Evolutionary conservation across 129 eudicot genomes (phyloP).

Genomic region (Helianthus annuus): DNA sequence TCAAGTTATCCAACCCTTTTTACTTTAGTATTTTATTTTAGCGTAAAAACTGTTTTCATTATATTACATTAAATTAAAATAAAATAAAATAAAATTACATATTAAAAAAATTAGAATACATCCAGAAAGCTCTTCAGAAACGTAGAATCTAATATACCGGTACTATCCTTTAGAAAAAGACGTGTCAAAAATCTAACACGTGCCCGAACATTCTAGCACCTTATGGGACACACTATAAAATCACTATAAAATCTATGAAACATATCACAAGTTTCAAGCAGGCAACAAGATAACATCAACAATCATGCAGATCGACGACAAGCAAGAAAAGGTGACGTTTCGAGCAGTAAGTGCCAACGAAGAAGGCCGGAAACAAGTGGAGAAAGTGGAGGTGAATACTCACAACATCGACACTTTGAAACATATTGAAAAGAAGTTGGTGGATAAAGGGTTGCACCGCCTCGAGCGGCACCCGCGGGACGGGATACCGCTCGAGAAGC

Average conservation of each 20-base stretch:
- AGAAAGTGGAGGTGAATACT: slow-evolving; percentile 39
- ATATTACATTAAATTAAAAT: no score
- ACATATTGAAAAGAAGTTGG: slow-evolving; percentile 57
- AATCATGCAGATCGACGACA: slow-evolving; percentile 37
- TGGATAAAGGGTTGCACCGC: slow-evolving; percentile 63
- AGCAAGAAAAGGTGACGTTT: slow-evolving; percentile 46
- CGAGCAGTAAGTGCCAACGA: slow-evolving; percentile 54
- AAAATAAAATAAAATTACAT: no score
- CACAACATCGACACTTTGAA: slow-evolving; percentile 52
- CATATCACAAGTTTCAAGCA: not conserved
- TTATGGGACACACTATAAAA: not conserved
- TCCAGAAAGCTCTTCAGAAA: not conserved
- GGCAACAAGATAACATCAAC: not conserved
- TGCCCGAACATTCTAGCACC: slow-evolving; percentile 8
- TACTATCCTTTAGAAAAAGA: not conserved
- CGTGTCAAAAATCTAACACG: slow-evolving; percentile 3
- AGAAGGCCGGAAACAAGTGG: slow-evolving; percentile 51
- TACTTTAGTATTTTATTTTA: no score
- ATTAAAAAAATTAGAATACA: not conserved
- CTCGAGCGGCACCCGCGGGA: slow-evolving; percentile 64
- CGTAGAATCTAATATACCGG: no score
- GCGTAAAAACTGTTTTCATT: no score
- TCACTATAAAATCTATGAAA: not conserved
- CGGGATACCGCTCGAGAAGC: slow-evolving; percentile 46
- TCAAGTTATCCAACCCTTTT: no score